Evolutionary conservation across 495 filamentous ascomycete species (phyloP).

Genomic region (Pseudoneurospora amorphoporcata): DNA sequence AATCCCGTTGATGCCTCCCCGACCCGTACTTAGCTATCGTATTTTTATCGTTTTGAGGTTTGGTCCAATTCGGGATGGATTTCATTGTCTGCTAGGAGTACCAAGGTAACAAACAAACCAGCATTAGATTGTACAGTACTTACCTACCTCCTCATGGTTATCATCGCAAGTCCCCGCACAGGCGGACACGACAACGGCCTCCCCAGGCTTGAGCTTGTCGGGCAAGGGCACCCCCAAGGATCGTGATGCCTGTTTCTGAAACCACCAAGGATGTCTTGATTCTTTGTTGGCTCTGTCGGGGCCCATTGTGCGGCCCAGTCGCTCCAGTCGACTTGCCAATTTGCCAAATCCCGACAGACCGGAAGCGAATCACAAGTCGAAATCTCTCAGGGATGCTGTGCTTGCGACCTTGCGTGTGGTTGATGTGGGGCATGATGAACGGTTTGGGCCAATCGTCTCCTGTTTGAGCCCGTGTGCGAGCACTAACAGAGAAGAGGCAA

Average conservation of each 20-base stretch:
- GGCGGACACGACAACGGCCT: not conserved
- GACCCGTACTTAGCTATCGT: no score
- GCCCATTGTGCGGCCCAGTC: not conserved
- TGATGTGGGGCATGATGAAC: not conserved
- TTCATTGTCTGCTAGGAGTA: no score
- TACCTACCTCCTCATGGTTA: not conserved
- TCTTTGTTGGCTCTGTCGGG: not conserved
- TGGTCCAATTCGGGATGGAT: no score
- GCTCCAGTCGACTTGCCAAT: not conserved
- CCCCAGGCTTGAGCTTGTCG: not conserved
- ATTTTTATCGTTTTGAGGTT: no score
- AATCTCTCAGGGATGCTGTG: not conserved
- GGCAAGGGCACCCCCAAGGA: not conserved
- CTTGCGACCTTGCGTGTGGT: not conserved
- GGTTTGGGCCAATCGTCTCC: not conserved
- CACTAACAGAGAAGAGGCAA: not conserved
- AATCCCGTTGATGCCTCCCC: no score
- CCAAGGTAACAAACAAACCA: no score
- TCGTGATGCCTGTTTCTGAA: not conserved
- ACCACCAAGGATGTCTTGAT: not conserved
- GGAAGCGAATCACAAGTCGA: constrained; percentile 6
- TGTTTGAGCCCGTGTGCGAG: not conserved
- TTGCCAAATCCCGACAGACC: not conserved
- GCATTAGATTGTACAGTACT: no score
- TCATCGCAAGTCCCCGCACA: not conserved